Evolutionary conservation across 768 basidiomycete genomes (phyloP).

Genomic region (Amanita molliuscula): DNA sequence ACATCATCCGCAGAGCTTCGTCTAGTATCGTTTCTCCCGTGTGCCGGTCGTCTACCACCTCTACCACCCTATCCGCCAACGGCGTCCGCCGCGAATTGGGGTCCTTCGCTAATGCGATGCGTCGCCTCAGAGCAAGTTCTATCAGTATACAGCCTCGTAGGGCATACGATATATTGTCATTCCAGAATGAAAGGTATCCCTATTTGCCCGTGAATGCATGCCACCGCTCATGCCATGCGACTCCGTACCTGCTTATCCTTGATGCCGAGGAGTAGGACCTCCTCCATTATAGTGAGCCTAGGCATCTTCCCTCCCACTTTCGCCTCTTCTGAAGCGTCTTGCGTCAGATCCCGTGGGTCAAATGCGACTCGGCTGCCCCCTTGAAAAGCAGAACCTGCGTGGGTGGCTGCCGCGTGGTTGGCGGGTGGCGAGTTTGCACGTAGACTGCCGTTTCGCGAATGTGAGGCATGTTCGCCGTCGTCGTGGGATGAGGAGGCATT

Average conservation of each 20-base stretch:
- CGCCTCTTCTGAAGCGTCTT: constrained; percentile 54
- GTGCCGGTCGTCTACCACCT: constrained; percentile 85
- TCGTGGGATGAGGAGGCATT: not conserved
- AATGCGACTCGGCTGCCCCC: constrained; percentile 85
- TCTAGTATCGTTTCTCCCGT: constrained; percentile 96
- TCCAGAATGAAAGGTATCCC: constrained; percentile 98
- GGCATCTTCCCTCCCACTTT: constrained; percentile 68
- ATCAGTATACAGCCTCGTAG: constrained; percentile 97
- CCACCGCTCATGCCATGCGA: not conserved
- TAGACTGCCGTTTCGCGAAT: not conserved
- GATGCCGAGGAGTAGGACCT: constrained; percentile 84
- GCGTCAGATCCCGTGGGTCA: constrained; percentile 81
- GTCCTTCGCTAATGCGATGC: constrained; percentile 87
- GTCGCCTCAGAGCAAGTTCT: constrained; percentile 88
- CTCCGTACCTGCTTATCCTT: constrained; percentile 90
- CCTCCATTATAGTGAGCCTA: constrained; percentile 90
- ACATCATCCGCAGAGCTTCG: constrained; percentile 92
- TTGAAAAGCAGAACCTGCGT: constrained; percentile 77
- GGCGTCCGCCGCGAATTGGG: constrained; percentile 64
- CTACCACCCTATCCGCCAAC: constrained; percentile 74
- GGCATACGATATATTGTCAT: constrained; percentile 99
- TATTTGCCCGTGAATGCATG: constrained; percentile 8
- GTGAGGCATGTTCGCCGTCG: not conserved
- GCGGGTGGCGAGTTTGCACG: not conserved
- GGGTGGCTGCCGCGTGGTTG: constrained; percentile 13